Percentiles rank a stretch among this genome's conserved stretches.
Conservation (phyloP, 805 yeast genomes). For the Yamadazyma scolyti region DNA sequence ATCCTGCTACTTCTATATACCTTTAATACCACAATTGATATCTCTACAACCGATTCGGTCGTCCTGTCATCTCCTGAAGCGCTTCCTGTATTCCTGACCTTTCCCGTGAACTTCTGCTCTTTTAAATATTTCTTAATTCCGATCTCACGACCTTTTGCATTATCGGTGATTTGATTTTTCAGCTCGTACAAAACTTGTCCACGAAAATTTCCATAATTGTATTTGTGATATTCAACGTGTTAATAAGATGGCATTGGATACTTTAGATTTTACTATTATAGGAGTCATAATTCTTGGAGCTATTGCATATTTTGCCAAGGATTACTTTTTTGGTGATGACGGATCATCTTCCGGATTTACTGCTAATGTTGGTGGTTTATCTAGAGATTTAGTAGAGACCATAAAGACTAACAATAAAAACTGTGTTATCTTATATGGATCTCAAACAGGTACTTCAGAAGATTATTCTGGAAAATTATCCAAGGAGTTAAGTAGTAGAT, state of each 20-base stretch:
- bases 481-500: slow-evolving; percentile 80
- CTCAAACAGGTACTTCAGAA: slow-evolving; percentile 98
- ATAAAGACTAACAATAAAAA: slow-evolving; percentile 64
- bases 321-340: slow-evolving; percentile 35
- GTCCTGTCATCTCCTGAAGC: too few relatives aligned
- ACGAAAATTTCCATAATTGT: neutral
- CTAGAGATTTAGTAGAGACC: slow-evolving; percentile 57
- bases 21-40: too few relatives aligned
- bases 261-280: slow-evolving; percentile 67
- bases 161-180: neutral
- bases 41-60: too few relatives aligned
- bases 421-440: slow-evolving; percentile 80
- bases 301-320: slow-evolving; percentile 64
- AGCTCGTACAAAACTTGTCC: neutral
- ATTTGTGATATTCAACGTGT: neutral
- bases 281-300: slow-evolving; percentile 64
- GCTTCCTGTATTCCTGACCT: too few relatives aligned
- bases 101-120: too few relatives aligned
- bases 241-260: slow-evolving; percentile 56
- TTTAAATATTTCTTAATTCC: too few relatives aligned
- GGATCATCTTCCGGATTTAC: slow-evolving; percentile 26
- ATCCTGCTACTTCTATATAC: too few relatives aligned
- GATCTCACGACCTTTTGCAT: too few relatives aligned
- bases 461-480: slow-evolving; percentile 90
- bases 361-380: slow-evolving; percentile 28